Conservation (phyloP, 2,329 filamentous ascomycete species). For the Neonectria coccinea region DNA sequence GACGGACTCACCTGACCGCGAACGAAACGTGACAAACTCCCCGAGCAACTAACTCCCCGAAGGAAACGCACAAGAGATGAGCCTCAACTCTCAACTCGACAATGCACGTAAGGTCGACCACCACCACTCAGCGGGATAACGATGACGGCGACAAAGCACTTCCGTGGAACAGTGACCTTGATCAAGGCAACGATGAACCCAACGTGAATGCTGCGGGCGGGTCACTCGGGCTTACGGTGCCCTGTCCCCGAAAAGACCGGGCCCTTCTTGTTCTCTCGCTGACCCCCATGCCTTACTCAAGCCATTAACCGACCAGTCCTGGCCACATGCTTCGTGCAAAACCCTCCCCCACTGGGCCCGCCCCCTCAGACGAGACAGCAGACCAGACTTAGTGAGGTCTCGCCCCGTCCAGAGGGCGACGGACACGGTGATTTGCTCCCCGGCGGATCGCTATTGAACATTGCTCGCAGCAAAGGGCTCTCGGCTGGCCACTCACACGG, state of each 20-base stretch:
- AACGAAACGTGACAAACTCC: conserved; percentile 30
- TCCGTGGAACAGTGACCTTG: background rate
- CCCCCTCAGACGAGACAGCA: conserved; percentile 16
- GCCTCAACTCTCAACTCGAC: conserved; percentile 3
- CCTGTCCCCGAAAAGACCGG: conserved; percentile 36
- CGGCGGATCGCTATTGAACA: conserved; percentile 25
- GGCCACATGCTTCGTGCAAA: conserved; percentile 25
- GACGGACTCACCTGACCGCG: conserved; percentile 24
- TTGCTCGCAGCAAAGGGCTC: conserved; percentile 32
- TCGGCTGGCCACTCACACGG: conserved; percentile 28
- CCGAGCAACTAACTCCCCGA: conserved; percentile 31
- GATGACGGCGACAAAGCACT: background rate
- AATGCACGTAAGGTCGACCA: background rate
- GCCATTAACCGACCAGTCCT: conserved; percentile 14
- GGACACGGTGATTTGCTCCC: conserved; percentile 37
- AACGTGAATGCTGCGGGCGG: conserved; percentile 14
- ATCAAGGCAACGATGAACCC: background rate
- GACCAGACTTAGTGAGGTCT: conserved; percentile 25
- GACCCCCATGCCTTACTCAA: conserved; percentile 4
- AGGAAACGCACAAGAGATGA: conserved; percentile 6
- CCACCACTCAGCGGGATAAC: background rate
- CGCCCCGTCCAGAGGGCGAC: conserved; percentile 12
- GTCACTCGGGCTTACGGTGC: conserved; percentile 26
- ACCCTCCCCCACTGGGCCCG: conserved; percentile 16
- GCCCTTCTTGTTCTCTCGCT: conserved; percentile 21